These are phyloP conservation scores for Barnettozyma sucrosica DNA, from an alignment of 805 yeast species.

Conservation along the genomic window DNA sequence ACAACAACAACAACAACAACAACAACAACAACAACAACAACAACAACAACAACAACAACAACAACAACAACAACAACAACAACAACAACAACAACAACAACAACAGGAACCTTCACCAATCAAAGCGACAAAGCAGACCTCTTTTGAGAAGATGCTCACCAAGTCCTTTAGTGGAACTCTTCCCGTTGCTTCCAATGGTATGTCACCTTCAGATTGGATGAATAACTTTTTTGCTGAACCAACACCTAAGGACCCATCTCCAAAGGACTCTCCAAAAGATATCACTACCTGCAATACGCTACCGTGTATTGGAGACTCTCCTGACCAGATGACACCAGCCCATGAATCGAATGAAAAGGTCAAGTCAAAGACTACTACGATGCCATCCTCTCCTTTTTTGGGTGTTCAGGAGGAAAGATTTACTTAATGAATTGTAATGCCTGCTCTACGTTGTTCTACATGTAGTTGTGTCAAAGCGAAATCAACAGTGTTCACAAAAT, in stretches of 20 bases:
- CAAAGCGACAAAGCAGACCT: constrained; percentile 25
- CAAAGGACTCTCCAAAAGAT: constrained; percentile 26
- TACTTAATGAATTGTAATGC: background rate
- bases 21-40: too few relatives aligned
- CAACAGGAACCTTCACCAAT: constrained; percentile 2
- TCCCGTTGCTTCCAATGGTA: constrained; percentile 12
- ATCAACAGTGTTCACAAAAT: too few relatives aligned
- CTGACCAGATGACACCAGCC: constrained; percentile 12
- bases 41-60: too few relatives aligned
- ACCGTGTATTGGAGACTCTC: constrained; percentile 27
- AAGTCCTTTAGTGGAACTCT: constrained; percentile 32
- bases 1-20: too few relatives aligned
- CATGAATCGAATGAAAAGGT: background rate
- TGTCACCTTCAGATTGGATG: constrained; percentile 26
- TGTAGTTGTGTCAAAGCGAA: too few relatives aligned
- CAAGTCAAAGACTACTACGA: constrained; percentile 11
- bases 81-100: background rate
- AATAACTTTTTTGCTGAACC: constrained; percentile 22
- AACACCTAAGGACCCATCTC: constrained; percentile 23
- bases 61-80: too few relatives aligned
- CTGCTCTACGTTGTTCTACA: too few relatives aligned
- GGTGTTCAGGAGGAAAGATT: background rate
- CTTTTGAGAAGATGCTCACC: constrained; percentile 33
- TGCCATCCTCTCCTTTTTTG: constrained; percentile 21
- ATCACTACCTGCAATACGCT: constrained; percentile 27